Conservation (phyloP, 176 grass and related monocot genomes). For the Themeda triandra region DNA sequence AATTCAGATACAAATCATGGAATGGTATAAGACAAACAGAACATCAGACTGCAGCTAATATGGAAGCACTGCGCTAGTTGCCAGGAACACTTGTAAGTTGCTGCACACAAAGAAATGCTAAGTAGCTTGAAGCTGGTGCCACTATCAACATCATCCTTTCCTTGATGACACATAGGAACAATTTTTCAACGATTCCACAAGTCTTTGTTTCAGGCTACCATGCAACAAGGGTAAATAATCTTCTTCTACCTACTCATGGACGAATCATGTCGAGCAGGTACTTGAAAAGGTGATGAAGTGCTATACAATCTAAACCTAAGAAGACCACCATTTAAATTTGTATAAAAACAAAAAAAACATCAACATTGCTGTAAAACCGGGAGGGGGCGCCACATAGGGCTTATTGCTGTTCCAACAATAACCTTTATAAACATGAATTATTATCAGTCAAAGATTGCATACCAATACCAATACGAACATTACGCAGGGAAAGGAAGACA, state of each 20-base stretch:
- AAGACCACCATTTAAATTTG: not conserved
- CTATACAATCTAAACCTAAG: not conserved
- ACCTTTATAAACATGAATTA: slow-evolving; percentile 11
- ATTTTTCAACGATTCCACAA: not conserved
- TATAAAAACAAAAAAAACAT: not conserved
- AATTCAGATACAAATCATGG: slow-evolving; percentile 34
- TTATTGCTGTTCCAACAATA: not conserved
- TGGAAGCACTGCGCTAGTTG: not conserved
- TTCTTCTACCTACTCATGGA: not conserved
- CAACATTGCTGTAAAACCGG: not conserved
- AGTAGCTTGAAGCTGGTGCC: slow-evolving; percentile 21
- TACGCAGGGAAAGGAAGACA: slow-evolving; percentile 85
- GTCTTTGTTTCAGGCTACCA: not conserved
- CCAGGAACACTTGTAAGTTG: not conserved
- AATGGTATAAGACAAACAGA: not conserved
- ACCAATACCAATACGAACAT: slow-evolving; percentile 94
- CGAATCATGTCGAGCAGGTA: not conserved
- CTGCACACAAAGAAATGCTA: slow-evolving; percentile 17
- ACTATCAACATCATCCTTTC: slow-evolving; percentile 7
- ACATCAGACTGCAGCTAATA: not conserved
- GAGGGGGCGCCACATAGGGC: not conserved
- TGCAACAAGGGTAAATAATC: slow-evolving; percentile 8
- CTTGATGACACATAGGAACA: slow-evolving; percentile 3
- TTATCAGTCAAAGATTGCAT: slow-evolving; percentile 39
- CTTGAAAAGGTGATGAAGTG: slow-evolving; percentile 8